phyloP scores from a whole-genome alignment of 805 yeast species.

The Yamadazyma sp. region DNA sequence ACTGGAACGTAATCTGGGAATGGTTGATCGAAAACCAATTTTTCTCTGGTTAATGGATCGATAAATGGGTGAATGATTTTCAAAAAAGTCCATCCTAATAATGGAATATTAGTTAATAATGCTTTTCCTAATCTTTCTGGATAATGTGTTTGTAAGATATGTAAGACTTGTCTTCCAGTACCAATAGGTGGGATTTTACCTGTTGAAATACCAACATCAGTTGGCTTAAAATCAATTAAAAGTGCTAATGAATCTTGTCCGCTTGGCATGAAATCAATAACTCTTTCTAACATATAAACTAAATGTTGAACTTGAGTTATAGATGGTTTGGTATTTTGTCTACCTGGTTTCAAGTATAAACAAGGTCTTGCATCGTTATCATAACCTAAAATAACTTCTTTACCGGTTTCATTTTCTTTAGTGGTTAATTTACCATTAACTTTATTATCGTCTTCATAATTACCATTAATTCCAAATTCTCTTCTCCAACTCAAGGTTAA shows the following conservation, averaged over 20 bases:
- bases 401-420: slow-evolving; percentile 85
- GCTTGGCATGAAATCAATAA: slow-evolving; percentile 90
- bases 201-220: slow-evolving; percentile 55
- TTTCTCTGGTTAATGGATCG: slow-evolving; percentile 92
- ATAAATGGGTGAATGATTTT: slow-evolving; percentile 93
- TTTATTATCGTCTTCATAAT: slow-evolving; percentile 40
- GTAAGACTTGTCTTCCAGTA: slow-evolving; percentile 87
- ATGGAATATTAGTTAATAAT: slow-evolving; percentile 86
- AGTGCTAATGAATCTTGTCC: slow-evolving; percentile 94
- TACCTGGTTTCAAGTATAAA: slow-evolving; percentile 85
- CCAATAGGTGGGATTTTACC: slow-evolving; percentile 85
- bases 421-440: slow-evolving; percentile 54
- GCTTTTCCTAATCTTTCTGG: slow-evolving; percentile 97
- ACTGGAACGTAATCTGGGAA: slow-evolving; percentile 77
- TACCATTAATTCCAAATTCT: slow-evolving; percentile 66
- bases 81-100: slow-evolving; percentile 89
- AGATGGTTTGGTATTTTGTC: slow-evolving; percentile 91
- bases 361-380: slow-evolving; percentile 92
- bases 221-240: slow-evolving; percentile 86
- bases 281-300: slow-evolving; percentile 89
- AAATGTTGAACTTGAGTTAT: slow-evolving; percentile 93
- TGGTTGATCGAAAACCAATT: slow-evolving; percentile 88
- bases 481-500: slow-evolving; percentile 90
- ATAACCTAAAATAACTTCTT: slow-evolving; percentile 85
- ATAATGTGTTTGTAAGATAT: slow-evolving; percentile 93